Base-by-base conservation (phyloP, 2,329 filamentous ascomycete species). In the Penicillium rolfsii region DNA sequence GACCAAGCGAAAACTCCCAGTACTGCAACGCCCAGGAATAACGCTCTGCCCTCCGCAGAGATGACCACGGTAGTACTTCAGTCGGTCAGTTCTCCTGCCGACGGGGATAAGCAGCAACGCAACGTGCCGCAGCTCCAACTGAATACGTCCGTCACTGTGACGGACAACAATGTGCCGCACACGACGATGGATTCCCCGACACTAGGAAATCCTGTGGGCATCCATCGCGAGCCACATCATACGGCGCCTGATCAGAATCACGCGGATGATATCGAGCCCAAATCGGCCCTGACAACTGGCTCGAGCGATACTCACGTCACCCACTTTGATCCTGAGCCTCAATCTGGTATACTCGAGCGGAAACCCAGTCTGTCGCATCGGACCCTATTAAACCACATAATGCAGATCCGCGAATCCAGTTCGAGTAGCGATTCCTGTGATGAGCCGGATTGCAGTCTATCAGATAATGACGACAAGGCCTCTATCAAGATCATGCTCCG, bases 291-390 rank as follows among this genome's bases (percentile, higher is more conserved):
- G 14, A 90, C 89, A 5, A 78, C 77, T 50, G 78, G 77, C 5
- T 88, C 87, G n/a, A 82, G 82, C 45, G 83, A 83, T 7, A 91
- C 89, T 0, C 87, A 91, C 68, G 75, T 75, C 38, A 82, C 80
- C 5, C 73, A 75, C 33, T 90, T 92, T 66, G 90, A 93, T 66
- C 83, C 82, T n/a, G 89, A 92, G 67, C 83, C 87, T 24, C 89
- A 92, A 71, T 85, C 83, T 1, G 84, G 87, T n/a, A 65, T 76
- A 77, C 83, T 67, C 58, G 72, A 67, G 58, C 68, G 72, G 30
- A 70, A 73, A 16, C 52, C 71, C 22, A 70, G 71, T 57, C 48
- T 66, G 8, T 73, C 74, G 26, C 75, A 80, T 55, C 73, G 76
- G 40, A 79, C 79, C n/a, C 68, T 84, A 6, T 68, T 83, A 22